A percentile compares a stretch with the other conserved stretches of the same genome.
Evolutionary conservation across 2,329 filamentous ascomycete species (phyloP).

Genomic region (Arthrobotrys sinensis): DNA sequence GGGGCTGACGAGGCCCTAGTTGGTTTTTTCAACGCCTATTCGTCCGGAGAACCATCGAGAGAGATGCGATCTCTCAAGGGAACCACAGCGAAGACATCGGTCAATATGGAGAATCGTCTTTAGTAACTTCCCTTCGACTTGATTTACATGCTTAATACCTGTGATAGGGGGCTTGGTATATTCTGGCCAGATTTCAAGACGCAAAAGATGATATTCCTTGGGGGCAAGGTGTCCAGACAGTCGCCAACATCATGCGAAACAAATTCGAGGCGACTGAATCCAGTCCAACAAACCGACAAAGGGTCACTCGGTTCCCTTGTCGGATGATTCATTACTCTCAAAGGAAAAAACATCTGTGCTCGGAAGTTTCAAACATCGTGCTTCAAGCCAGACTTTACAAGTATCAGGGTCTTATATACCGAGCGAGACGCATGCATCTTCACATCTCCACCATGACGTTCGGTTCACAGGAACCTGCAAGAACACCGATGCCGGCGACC

Average conservation of each 20-base stretch:
- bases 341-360: slow-evolving; percentile 11
- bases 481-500: slow-evolving; percentile 61
- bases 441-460: slow-evolving; percentile 7
- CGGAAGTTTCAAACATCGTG: slow-evolving; percentile 15
- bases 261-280: neutral
- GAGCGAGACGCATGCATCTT: neutral
- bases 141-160: neutral
- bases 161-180: too few species aligned
- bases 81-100: too few species aligned
- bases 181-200: slow-evolving; percentile 23
- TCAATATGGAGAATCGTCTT: neutral
- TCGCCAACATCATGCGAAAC: slow-evolving; percentile 28
- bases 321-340: neutral
- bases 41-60: neutral
- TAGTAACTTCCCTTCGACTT: neutral
- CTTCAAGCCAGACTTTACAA: slow-evolving; percentile 10
- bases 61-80: neutral
- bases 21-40: slow-evolving; percentile 10
- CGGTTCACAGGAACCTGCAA: slow-evolving; percentile 35
- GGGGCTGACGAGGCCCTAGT: slow-evolving; percentile 17
- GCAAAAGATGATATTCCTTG: slow-evolving; percentile 6
- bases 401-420: slow-evolving; percentile 5
- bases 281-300: slow-evolving; percentile 29
- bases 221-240: slow-evolving; percentile 18
- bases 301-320: slow-evolving; percentile 10